These are phyloP conservation scores for Penicillium sp. DNA, from an alignment of 2,329 filamentous ascomycete species.

Conservation along the genomic window DNA sequence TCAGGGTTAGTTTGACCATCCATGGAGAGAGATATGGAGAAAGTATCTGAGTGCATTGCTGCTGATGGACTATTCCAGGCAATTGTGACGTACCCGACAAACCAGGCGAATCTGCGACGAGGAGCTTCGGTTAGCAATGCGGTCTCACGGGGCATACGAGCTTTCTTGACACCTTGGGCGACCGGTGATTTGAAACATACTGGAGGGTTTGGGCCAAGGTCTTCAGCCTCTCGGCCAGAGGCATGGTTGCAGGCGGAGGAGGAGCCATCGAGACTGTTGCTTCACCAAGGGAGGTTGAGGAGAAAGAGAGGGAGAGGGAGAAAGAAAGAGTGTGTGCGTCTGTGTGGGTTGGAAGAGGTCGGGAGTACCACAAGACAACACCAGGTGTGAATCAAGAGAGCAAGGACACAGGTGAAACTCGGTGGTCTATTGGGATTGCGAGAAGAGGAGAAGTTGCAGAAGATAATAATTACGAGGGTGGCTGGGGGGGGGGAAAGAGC, in stretches of 20 bases:
- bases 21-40: background rate
- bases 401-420: too few relatives aligned
- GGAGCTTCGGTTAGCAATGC: constrained; percentile 27
- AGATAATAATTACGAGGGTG: constrained; percentile 10
- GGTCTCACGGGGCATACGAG: background rate
- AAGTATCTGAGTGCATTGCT: background rate
- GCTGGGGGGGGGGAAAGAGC: constrained; percentile 15
- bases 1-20: too few relatives aligned
- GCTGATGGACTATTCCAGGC: constrained; percentile 3
- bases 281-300: constrained; percentile 5
- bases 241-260: constrained; percentile 62
- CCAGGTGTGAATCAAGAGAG: too few relatives aligned
- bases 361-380: too few relatives aligned
- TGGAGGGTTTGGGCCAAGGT: constrained; percentile 83
- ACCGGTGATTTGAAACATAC: constrained; percentile 50
- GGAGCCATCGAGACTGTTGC: constrained; percentile 55
- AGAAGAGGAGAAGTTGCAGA: background rate
- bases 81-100: constrained; percentile 59
- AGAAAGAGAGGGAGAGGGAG: constrained; percentile 5
- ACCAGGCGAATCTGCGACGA: constrained; percentile 58
- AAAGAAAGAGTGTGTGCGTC: background rate
- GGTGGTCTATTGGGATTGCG: too few relatives aligned
- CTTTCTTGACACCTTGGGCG: too few relatives aligned
- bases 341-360: too few relatives aligned
- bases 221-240: constrained; percentile 68